Evolutionary conservation across 1,139 yeast genomes (phyloP), one percentile per base, ranked within the genome.

Genomic region (Pneumocystis wakefieldiae): DNA sequence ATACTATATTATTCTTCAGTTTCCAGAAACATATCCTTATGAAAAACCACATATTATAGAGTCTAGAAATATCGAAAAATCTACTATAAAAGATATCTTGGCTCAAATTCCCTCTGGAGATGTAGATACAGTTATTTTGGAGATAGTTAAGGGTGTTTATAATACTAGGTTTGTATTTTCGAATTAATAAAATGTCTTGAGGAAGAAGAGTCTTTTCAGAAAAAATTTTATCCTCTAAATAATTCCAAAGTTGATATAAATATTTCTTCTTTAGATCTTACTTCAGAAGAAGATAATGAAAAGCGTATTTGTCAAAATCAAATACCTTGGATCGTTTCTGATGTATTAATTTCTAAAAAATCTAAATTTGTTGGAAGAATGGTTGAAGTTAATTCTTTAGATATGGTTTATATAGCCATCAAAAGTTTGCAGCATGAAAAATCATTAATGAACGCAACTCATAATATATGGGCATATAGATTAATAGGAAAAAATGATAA

Each of bases 401-500:
- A 81, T 14, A 89, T 91, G 65, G 95, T 92, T 0, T 73, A 76
- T 64, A 74, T 74, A 7, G 77, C 76, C 62, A 71, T 92, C 5
- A 79, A 78, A 1, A 70, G 75, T 28, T 75, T 69, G 28, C 64
- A 92, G 55, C 78, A 81, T 64, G 76, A 80, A 29, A 80, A 81
- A 62, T 86, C 83, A 72, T 79, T 92, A 28, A 74, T 83, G 8
- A 79, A 81, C 67, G 86, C 97, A 0, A 73, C 82, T 0, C 97
- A 92, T 73, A 85, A 86, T 67, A 91, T 92, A 82, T 82, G 84
- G 35, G 91, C 96, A 0, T 91, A 92, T 86, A 76, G 97, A 67
- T 86, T 91, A 1, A 78, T 78, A 66, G 76, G 80, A 35, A 74
- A 73, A 0, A 70, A 71, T 14, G 76, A 80, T 39, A 85, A 83